These are phyloP conservation scores for Saccharomyces hybrid DNA, from an alignment of 1,139 yeast genomes.

Conservation along the genomic window DNA sequence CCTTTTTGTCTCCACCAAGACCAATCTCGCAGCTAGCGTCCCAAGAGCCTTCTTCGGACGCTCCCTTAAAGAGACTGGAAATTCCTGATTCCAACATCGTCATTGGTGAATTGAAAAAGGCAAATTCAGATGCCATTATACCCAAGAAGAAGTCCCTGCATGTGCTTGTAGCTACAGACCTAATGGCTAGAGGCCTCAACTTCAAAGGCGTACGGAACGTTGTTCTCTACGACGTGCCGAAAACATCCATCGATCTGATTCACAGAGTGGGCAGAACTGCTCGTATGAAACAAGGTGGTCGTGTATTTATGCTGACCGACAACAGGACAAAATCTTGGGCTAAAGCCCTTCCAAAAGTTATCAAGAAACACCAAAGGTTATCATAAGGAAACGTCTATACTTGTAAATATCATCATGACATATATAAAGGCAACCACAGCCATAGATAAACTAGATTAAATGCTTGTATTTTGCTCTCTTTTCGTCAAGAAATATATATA, in stretches of 20 bases:
- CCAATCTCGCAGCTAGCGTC: conserved; percentile 20
- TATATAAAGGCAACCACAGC: neutral
- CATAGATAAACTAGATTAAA: neutral
- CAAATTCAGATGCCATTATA: conserved; percentile 26
- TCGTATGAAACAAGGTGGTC: conserved; percentile 79
- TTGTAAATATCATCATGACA: neutral
- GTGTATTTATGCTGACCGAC: conserved; percentile 70
- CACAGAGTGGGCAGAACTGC: conserved; percentile 96
- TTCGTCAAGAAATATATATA: neutral
- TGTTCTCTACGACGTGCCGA: conserved; percentile 77
- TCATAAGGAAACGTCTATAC: conserved; percentile 5
- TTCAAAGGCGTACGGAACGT: conserved; percentile 78
- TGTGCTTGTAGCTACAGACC: conserved; percentile 82
- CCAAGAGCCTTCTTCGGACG: conserved; percentile 12
- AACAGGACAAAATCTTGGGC: conserved; percentile 66
- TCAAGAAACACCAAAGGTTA: conserved; percentile 39
- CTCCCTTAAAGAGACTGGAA: conserved; percentile 21
- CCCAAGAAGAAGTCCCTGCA: conserved; percentile 34
- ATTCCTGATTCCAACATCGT: conserved; percentile 27
- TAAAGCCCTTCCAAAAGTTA: conserved; percentile 68
- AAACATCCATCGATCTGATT: conserved; percentile 73
- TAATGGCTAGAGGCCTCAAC: conserved; percentile 83
- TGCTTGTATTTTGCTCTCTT: neutral
- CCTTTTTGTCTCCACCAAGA: conserved; percentile 54
- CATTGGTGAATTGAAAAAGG: conserved; percentile 6